Conservation (phyloP, 352 stramenopile genomes). For the Phytophthora ohioensis region DNA sequence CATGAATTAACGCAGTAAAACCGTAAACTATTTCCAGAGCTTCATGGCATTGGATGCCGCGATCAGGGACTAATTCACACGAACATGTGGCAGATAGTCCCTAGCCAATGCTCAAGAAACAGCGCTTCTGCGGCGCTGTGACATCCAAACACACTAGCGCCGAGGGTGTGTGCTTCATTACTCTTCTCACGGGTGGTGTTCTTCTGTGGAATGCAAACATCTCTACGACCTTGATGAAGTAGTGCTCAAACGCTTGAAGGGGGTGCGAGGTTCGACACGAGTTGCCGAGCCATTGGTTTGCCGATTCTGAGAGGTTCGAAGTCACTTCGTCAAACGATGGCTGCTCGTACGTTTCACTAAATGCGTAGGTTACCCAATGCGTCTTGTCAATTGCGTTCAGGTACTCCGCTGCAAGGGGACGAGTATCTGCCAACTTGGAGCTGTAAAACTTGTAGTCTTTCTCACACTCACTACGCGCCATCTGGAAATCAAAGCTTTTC, state of each 20-base stretch:
- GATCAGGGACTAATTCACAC: too few species aligned
- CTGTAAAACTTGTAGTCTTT: constrained; percentile 6
- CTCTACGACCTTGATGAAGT: not conserved
- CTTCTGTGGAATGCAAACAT: not conserved
- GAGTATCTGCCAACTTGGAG: not conserved
- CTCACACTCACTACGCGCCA: constrained; percentile 9
- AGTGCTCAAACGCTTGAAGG: constrained; percentile 1
- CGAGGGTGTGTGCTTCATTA: not conserved
- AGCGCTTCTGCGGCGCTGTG: too few species aligned
- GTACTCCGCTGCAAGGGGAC: not conserved
- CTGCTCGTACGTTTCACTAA: not conserved
- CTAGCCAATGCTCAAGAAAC: too few species aligned
- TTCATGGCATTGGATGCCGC: too few species aligned
- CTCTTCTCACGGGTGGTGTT: not conserved
- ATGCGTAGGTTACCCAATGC: not conserved
- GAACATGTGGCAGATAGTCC: too few species aligned
- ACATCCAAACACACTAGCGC: too few species aligned
- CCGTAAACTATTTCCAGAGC: too few species aligned
- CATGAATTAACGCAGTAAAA: too few species aligned
- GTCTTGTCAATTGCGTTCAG: not conserved
- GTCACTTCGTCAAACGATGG: constrained; percentile 2
- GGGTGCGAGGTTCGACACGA: not conserved
- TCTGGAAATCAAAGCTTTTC: not conserved
- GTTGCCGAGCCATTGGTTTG: constrained; percentile 6
- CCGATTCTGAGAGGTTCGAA: not conserved